Conservation (phyloP, 139 green algal genomes). For the Chlamydomonas sphaeroides region DNA sequence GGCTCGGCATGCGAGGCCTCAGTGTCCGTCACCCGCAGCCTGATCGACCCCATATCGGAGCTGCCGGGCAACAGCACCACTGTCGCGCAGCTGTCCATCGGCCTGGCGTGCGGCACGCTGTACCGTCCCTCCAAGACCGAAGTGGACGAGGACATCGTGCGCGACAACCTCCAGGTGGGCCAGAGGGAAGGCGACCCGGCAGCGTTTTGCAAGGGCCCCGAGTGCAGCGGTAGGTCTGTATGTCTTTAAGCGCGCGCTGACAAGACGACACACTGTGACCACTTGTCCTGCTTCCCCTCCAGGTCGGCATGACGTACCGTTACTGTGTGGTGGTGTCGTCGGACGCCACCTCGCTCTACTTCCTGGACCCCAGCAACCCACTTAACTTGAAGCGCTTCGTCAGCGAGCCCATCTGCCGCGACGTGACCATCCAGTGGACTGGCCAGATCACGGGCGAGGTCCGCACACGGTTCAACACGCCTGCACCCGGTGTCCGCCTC, state of each 20-base stretch:
- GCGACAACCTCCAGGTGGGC: background rate
- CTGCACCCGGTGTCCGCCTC: background rate
- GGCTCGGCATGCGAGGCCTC: background rate
- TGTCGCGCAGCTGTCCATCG: background rate
- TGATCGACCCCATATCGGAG: background rate
- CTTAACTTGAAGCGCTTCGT: background rate
- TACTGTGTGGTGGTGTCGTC: background rate
- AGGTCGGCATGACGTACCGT: background rate
- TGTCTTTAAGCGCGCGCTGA: too few species aligned
- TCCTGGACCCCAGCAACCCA: background rate
- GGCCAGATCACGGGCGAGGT: background rate
- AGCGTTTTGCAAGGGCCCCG: too few species aligned
- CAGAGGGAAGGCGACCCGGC: too few species aligned
- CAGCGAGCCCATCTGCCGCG: background rate
- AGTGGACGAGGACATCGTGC: background rate
- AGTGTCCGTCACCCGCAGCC: background rate
- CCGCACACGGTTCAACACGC: background rate
- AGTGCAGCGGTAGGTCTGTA: too few species aligned
- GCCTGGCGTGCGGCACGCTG: background rate
- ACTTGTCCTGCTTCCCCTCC: background rate
- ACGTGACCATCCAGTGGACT: background rate
- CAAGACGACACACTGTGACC: too few species aligned
- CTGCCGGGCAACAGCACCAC: background rate
- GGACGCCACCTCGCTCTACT: background rate
- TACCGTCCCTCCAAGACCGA: background rate